Conservation (phyloP, 2,329 filamentous ascomycete species). For the Hypoxylon sp. region DNA sequence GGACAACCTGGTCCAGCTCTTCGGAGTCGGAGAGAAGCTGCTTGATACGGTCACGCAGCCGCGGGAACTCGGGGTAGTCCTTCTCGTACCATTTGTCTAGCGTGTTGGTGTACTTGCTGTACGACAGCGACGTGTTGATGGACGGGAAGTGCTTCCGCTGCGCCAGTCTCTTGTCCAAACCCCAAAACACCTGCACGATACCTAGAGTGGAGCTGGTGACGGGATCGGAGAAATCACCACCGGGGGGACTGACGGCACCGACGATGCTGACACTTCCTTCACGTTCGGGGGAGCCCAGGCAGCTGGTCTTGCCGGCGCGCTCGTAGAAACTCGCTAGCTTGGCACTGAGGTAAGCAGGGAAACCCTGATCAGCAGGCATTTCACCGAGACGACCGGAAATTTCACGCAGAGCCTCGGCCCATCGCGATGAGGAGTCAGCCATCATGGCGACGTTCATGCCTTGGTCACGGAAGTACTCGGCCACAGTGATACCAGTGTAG, state of each 20-base stretch:
- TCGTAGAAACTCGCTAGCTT: slow-evolving; percentile 99
- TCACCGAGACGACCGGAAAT: slow-evolving; percentile 98
- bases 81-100: slow-evolving; percentile 96
- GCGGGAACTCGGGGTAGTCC: slow-evolving; percentile 93
- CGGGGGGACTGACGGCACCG: slow-evolving; percentile 95
- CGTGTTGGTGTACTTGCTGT: slow-evolving; percentile 93
- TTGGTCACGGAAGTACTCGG: slow-evolving; percentile 97
- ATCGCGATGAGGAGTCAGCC: slow-evolving; percentile 97
- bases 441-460: slow-evolving; percentile 99
- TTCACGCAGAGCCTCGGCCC: slow-evolving; percentile 98
- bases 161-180: slow-evolving; percentile 98
- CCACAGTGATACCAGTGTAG: slow-evolving; percentile 95
- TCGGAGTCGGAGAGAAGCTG: slow-evolving; percentile 95
- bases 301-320: slow-evolving; percentile 88
- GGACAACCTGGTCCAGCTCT: slow-evolving; percentile 97
- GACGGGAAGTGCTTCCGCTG: slow-evolving; percentile 99
- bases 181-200: slow-evolving; percentile 99
- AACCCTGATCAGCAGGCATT: slow-evolving; percentile 99
- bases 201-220: slow-evolving; percentile 93
- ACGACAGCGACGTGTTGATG: slow-evolving; percentile 94
- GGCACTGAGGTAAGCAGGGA: slow-evolving; percentile 95
- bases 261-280: slow-evolving; percentile 97
- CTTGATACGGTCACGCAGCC: slow-evolving; percentile 91
- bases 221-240: slow-evolving; percentile 99
- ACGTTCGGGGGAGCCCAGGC: slow-evolving; percentile 90